A percentile compares a stretch with the other conserved stretches of the same genome.
Conservation (phyloP, 768 basidiomycete species). For the Cystofilobasidium bisporidii region DNA sequence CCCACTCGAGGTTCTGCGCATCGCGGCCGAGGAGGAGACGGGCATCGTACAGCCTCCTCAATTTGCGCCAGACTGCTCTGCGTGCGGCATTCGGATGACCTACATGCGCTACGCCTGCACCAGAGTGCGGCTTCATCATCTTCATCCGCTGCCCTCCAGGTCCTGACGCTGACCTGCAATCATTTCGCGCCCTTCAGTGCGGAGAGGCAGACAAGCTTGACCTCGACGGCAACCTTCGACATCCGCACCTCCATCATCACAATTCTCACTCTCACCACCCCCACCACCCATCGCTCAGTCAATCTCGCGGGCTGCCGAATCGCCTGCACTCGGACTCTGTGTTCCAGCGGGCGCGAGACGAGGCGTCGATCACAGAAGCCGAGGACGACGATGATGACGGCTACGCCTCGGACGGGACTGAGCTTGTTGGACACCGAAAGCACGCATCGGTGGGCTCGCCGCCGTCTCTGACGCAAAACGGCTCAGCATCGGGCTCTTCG, state of each 20-base stretch:
- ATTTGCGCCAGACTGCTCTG: slow-evolving; percentile 50
- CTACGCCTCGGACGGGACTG: slow-evolving; percentile 25
- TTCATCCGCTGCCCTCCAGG: background rate
- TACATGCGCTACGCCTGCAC: slow-evolving; percentile 83
- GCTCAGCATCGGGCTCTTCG: background rate
- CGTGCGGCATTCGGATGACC: slow-evolving; percentile 63
- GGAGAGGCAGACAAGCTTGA: background rate
- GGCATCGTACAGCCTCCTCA: background rate
- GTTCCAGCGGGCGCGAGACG: background rate
- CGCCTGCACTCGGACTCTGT: slow-evolving; percentile 8
- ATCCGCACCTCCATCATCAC: background rate
- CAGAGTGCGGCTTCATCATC: slow-evolving; percentile 47
- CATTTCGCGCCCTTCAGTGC: slow-evolving; percentile 15
- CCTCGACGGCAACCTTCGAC: background rate
- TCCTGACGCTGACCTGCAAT: no score
- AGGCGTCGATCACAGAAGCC: background rate
- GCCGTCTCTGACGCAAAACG: background rate
- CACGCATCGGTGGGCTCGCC: background rate
- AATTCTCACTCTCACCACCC: background rate
- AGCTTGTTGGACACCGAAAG: slow-evolving; percentile 18
- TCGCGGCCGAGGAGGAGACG: slow-evolving; percentile 14
- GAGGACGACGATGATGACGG: slow-evolving; percentile 21
- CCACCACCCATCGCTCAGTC: no score
- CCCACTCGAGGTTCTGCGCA: slow-evolving; percentile 17
- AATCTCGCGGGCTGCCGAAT: no score